Evolutionary conservation across 2,329 filamentous ascomycete genomes (phyloP).

Genomic region (Calonectria pseudoreteaudii): DNA sequence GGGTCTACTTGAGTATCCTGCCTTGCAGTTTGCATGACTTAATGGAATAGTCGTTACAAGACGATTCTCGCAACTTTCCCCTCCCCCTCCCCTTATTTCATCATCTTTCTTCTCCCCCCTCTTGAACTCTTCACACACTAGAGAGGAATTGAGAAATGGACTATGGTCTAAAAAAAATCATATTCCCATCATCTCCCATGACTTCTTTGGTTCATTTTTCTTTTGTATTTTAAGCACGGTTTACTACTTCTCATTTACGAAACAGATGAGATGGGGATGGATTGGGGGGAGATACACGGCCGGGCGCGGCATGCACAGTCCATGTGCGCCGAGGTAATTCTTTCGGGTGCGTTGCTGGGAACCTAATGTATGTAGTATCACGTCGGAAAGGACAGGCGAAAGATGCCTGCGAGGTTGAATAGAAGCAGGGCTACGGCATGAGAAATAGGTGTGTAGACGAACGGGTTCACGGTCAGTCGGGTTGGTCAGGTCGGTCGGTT

Average conservation of each 20-base stretch:
- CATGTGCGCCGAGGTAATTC: constrained; percentile 17
- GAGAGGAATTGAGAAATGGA: constrained; percentile 18
- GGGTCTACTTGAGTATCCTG: not conserved
- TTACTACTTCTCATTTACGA: constrained; percentile 23
- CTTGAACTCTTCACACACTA: constrained; percentile 21
- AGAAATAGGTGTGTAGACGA: constrained; percentile 21
- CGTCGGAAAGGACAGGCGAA: constrained; percentile 33
- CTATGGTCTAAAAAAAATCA: not conserved
- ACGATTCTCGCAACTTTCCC: constrained; percentile 22
- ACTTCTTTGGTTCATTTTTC: constrained; percentile 23
- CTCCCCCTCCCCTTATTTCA: constrained; percentile 19
- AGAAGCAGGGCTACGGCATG: constrained; percentile 23
- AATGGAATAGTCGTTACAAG: constrained; percentile 32
- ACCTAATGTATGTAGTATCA: constrained; percentile 41
- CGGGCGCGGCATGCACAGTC: not conserved
- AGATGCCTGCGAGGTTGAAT: constrained; percentile 19
- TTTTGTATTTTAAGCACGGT: constrained; percentile 37
- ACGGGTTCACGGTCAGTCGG: constrained; percentile 7
- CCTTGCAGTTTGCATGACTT: not conserved
- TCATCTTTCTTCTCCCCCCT: constrained; percentile 28
- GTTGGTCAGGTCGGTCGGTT: constrained; percentile 15
- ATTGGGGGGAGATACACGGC: constrained; percentile 1
- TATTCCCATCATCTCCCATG: not conserved
- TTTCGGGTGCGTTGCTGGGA: constrained; percentile 36
- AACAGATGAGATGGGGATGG: constrained; percentile 24